A percentile compares a stretch with the other conserved stretches of the same genome.
These are phyloP conservation scores for Trichoderma atroviride DNA, from an alignment of 2,329 filamentous ascomycete species.

Conservation along the genomic window DNA sequence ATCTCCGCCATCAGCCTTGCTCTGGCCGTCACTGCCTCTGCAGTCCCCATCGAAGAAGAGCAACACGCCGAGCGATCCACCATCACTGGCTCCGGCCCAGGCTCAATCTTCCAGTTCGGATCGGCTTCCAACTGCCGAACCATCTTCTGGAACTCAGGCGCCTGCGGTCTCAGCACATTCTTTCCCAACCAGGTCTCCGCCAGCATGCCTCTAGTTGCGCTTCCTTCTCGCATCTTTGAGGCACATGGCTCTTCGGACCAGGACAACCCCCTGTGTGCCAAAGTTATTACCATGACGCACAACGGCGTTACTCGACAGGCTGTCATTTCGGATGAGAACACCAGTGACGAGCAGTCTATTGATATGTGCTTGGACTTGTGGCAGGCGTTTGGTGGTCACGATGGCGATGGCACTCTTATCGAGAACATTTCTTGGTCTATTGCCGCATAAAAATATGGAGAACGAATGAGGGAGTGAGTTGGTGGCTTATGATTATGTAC, in stretches of 20 bases:
- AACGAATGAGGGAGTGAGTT: not conserved
- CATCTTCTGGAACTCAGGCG: slow-evolving; percentile 26
- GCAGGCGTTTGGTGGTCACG: slow-evolving; percentile 25
- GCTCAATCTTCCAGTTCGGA: slow-evolving; percentile 28
- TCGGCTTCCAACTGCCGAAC: slow-evolving; percentile 13
- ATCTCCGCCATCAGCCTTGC: not conserved
- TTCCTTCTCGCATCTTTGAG: slow-evolving; percentile 21
- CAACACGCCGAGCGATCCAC: not conserved
- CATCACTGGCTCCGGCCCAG: slow-evolving; percentile 20
- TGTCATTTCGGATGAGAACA: slow-evolving; percentile 26
- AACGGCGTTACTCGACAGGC: slow-evolving; percentile 27
- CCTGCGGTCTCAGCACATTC: slow-evolving; percentile 29
- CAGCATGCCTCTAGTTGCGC: slow-evolving; percentile 26
- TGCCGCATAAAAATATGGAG: not conserved
- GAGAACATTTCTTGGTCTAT: slow-evolving; percentile 26
- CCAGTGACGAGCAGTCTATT: slow-evolving; percentile 26
- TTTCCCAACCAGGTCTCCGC: slow-evolving; percentile 19
- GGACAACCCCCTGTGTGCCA: slow-evolving; percentile 27
- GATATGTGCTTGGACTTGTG: slow-evolving; percentile 28
- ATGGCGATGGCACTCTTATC: slow-evolving; percentile 25
- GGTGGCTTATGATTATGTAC: not conserved
- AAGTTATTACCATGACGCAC: slow-evolving; percentile 28
- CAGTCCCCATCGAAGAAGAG: slow-evolving; percentile 5
- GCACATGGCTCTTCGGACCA: slow-evolving; percentile 12
- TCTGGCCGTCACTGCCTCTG: slow-evolving; percentile 24